A percentile compares a stretch with the other conserved stretches of the same genome.
These are phyloP conservation scores for Geosmithia morbida DNA, from an alignment of 2,329 filamentous ascomycete species.

Conservation along the genomic window DNA sequence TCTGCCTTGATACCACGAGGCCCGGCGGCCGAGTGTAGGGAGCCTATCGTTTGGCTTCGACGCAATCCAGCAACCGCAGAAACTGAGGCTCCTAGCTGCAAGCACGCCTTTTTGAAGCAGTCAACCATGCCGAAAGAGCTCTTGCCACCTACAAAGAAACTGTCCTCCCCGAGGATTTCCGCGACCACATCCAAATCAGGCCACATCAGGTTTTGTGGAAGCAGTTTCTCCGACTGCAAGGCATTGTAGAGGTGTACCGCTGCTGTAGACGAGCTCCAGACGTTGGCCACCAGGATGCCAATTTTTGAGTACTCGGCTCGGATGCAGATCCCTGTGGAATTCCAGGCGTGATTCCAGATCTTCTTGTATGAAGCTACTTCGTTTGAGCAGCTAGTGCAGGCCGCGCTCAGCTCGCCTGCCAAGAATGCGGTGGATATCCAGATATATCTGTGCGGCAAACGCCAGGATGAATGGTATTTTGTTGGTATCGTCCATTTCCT, in stretches of 20 bases:
- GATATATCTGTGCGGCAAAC: conserved; percentile 24
- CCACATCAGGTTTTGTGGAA: conserved; percentile 11
- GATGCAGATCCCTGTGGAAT: conserved; percentile 14
- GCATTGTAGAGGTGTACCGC: conserved; percentile 27
- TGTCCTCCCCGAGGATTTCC: conserved; percentile 11
- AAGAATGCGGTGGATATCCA: conserved; percentile 23
- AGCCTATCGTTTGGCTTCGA: conserved; percentile 12
- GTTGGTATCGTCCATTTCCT: conserved; percentile 12
- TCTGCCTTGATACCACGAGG: conserved; percentile 13
- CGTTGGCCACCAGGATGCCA: conserved; percentile 17
- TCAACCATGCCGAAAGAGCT: conserved; percentile 13
- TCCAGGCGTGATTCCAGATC: conserved; percentile 13
- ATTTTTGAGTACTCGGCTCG: conserved; percentile 12
- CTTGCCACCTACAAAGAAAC: conserved; percentile 21
- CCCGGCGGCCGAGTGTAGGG: conserved; percentile 12
- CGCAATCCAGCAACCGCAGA: not conserved
- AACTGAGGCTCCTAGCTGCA: conserved; percentile 11
- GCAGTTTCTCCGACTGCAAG: conserved; percentile 2
- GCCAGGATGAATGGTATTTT: conserved; percentile 18
- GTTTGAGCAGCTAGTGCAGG: conserved; percentile 1
- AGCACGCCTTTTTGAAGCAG: conserved; percentile 19
- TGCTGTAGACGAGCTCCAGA: conserved; percentile 22
- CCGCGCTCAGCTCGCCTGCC: conserved; percentile 4
- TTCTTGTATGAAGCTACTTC: not conserved
- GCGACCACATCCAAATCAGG: conserved; percentile 22